Evolutionary conservation across 2,329 filamentous ascomycete genomes (phyloP), one percentile per base, ranked within the genome.

Genomic region (Daldinia sp.): DNA sequence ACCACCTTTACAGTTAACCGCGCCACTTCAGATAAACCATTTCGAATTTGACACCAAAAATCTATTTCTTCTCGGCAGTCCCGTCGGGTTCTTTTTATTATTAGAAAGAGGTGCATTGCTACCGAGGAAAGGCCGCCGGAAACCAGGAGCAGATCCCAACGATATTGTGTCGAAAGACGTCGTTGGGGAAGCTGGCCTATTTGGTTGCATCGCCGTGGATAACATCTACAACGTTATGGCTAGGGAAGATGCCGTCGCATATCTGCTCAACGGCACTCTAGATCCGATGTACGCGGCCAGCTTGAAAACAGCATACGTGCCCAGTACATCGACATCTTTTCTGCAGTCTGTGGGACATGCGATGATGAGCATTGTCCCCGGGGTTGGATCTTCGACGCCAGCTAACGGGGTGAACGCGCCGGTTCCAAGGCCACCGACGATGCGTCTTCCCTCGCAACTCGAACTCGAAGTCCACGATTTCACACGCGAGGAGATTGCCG

Each of bases 381-480:
- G 87, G 35, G 79, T 82, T 65, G 61, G 70, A 3, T 18, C 72
- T 12, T 56, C 66, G 23, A 74, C 81, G 4, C 71, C 81, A 13
- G 68, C 78, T 6, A 57, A 74, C 1, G 71, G 75, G 10, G 68
- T 79, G 12, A 71, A 74, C n/a, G 70, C 78, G 3, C 64, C 74
- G 1, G 62, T 75, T 12, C 51, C 66, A 7, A 79, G 77, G 37
- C 79, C 83, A 0, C 83, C 80, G 26, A 81, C 83, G 1, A 72
- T 80, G 54, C 85, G 87, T 44, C 82, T 89, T 41, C 87, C 86
- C 0, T 90, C 86, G 15, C 89, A 89, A 74, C 82, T 98, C n/a
- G 96, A 99, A 79, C 86, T 99, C 58, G 95, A 98, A 77, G 95
- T 95, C 0, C 96, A 98, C 77, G 92, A 99, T 78, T 99, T 99